Evolutionary conservation across 768 basidiomycete genomes (phyloP), one percentile per base, ranked within the genome.

Genomic region (Podaxis carcinomalis): DNA sequence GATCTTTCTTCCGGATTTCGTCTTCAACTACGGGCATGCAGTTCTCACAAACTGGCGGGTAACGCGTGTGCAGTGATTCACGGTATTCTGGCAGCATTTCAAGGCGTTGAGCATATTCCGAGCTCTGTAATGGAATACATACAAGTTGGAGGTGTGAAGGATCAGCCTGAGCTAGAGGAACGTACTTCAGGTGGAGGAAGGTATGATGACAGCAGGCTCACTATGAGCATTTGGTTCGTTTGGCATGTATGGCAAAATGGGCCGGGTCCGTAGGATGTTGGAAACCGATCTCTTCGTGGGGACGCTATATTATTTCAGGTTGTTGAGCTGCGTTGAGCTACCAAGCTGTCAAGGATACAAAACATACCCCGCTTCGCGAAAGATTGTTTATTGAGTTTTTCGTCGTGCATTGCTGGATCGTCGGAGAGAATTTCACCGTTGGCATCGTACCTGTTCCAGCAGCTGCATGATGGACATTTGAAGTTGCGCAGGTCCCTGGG

Each of bases 151-250:
- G 55, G 51, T n/a, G 56, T 35, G 13, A 5, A 14, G 19, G 10
- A 40, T 16, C 11, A 57, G 21, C 21, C 54, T 36, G 32, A 40
- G 27, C 63, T 5, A 59, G 16, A 59, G 49, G 44, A 46, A 78
- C 88, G 66, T 69, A 93, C 93, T 62, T 83, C 81, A n/a, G 86
- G 82, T 25, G 84, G 75, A 9, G 94, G 94, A 0, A 96, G 81
- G 72, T 95, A 98, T 67, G 90, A 94, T 14, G 94, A 90, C 35
- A 98, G 76, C 58, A 98, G 83, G 72, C 94, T 92, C 63, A 91
- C 77, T 56, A 93, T 77, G 40, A 98, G 81, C 77, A 86, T 88
- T 68, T 97, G 95, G 73, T 98, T 98, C n/a, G 92, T 91, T 66
- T 89, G 87, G 71, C 95, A 97, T 5, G 84, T 85, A 66, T 89